Conservation (phyloP, 2,329 filamentous ascomycete species). For the Capronia coronata region DNA sequence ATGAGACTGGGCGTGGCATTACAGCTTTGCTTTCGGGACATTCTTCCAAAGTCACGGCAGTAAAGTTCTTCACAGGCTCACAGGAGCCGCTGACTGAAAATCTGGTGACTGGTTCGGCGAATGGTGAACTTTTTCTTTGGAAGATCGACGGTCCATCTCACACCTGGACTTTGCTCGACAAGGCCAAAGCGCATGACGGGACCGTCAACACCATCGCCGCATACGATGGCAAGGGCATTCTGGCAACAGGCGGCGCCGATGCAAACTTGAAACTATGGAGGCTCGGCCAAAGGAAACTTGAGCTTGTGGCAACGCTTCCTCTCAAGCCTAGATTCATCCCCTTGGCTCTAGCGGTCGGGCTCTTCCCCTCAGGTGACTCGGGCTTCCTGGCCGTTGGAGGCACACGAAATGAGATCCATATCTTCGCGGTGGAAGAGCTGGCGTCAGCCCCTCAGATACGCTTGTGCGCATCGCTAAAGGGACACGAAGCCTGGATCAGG, state of each 20-base stretch:
- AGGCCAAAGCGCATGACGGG: constrained; percentile 60
- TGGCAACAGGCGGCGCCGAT: constrained; percentile 59
- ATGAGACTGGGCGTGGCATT: constrained; percentile 52
- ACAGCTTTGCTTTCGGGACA: constrained; percentile 66
- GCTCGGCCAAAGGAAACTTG: constrained; percentile 41
- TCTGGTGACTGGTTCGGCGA: constrained; percentile 73
- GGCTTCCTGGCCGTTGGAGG: constrained; percentile 76
- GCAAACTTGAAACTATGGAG: constrained; percentile 62
- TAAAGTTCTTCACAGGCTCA: constrained; percentile 63
- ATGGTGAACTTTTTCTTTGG: constrained; percentile 67
- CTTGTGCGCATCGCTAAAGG: constrained; percentile 68
- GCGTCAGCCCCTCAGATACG: constrained; percentile 34
- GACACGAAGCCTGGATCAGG: constrained; percentile 92
- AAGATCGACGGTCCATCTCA: constrained; percentile 28
- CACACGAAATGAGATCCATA: constrained; percentile 72
- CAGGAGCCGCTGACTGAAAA: constrained; percentile 44
- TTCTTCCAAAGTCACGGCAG: constrained; percentile 69
- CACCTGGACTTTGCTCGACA: constrained; percentile 42
- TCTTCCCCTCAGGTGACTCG: constrained; percentile 46
- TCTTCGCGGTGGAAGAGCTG: constrained; percentile 57
- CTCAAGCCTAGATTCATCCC: constrained; percentile 77
- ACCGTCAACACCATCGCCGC: constrained; percentile 62
- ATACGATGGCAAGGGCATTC: constrained; percentile 40
- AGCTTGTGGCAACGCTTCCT: constrained; percentile 62
- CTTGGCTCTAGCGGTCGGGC: constrained; percentile 63